phyloP scores from a whole-genome alignment of 2,329 filamentous ascomycete genomes.

The Didymella lethalis region DNA sequence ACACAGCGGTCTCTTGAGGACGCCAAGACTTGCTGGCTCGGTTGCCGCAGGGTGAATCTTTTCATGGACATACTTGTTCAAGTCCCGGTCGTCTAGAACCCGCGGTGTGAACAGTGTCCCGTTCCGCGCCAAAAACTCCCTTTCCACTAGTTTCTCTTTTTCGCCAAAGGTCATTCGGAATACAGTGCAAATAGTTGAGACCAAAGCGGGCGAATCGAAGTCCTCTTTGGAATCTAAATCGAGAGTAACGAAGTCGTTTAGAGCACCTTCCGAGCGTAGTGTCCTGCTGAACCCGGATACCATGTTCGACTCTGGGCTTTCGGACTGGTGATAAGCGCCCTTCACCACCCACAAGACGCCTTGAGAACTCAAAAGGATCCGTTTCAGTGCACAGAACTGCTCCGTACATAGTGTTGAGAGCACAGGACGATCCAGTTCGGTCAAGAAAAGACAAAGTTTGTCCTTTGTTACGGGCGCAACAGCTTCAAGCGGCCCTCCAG shows the following conservation, averaged over 20 bases:
- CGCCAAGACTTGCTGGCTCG: constrained; percentile 26
- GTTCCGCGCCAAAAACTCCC: constrained; percentile 17
- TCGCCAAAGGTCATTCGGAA: constrained; percentile 16
- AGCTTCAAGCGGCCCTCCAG: constrained; percentile 1
- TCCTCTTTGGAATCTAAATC: constrained; percentile 17
- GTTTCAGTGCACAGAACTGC: constrained; percentile 14
- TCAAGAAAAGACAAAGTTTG: constrained; percentile 28
- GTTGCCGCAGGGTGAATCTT: constrained; percentile 29
- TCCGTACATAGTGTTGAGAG: constrained; percentile 9
- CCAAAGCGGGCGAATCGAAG: neutral
- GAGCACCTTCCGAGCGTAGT: constrained; percentile 23
- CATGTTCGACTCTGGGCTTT: constrained; percentile 21
- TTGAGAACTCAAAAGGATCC: constrained; percentile 11
- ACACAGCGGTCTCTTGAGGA: constrained; percentile 24
- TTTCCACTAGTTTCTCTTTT: constrained; percentile 7
- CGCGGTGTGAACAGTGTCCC: constrained; percentile 24
- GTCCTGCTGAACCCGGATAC: constrained; percentile 23
- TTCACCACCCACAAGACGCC: constrained; percentile 21
- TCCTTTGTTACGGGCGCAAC: constrained; percentile 10
- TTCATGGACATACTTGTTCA: constrained; percentile 37
- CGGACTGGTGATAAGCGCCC: constrained; percentile 12
- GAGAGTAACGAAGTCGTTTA: constrained; percentile 23
- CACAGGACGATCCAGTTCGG: constrained; percentile 18
- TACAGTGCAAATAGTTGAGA: constrained; percentile 12
- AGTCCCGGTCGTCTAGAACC: constrained; percentile 26